These are phyloP conservation scores for Gastrolobium villosum DNA, from an alignment of 306 rosid genomes.

Conservation along the genomic window DNA sequence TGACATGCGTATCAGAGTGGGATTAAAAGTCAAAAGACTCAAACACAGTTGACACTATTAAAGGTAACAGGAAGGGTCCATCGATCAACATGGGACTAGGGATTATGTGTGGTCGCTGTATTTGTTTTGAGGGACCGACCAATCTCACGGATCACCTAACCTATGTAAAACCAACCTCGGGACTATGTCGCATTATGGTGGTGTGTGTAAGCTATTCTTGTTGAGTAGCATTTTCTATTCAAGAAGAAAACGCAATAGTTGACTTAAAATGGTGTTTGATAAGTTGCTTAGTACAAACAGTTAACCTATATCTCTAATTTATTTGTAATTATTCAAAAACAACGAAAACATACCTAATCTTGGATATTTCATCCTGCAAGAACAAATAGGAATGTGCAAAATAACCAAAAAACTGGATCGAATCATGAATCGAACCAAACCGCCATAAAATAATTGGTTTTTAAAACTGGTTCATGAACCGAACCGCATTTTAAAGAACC, in stretches of 20 bases:
- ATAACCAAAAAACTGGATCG: too few relatives aligned
- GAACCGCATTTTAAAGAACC: too few relatives aligned
- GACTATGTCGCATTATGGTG: neutral
- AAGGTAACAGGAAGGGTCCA: conserved; percentile 18
- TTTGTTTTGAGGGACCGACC: conserved; percentile 48
- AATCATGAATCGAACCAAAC: too few relatives aligned
- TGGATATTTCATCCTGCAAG: neutral
- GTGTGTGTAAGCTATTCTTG: neutral
- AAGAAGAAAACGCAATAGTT: neutral
- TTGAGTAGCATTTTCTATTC: neutral
- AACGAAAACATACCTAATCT: neutral
- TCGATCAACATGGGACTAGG: conserved; percentile 15
- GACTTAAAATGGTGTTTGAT: conserved; percentile 20
- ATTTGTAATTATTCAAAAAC: neutral
- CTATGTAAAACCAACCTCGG: conserved; percentile 40
- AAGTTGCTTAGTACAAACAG: conserved; percentile 12
- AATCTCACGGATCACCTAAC: conserved; percentile 59
- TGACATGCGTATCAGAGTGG: neutral
- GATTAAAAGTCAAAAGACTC: conserved; percentile 33
- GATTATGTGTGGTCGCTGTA: conserved; percentile 29
- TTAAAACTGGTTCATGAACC: too few relatives aligned
- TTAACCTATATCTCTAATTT: conserved; percentile 21
- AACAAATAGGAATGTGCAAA: too few relatives aligned
- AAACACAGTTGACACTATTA: neutral
- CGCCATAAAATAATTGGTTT: too few relatives aligned